Conservation (phyloP, 345 rosid genomes). For the Salix suchowensis region DNA sequence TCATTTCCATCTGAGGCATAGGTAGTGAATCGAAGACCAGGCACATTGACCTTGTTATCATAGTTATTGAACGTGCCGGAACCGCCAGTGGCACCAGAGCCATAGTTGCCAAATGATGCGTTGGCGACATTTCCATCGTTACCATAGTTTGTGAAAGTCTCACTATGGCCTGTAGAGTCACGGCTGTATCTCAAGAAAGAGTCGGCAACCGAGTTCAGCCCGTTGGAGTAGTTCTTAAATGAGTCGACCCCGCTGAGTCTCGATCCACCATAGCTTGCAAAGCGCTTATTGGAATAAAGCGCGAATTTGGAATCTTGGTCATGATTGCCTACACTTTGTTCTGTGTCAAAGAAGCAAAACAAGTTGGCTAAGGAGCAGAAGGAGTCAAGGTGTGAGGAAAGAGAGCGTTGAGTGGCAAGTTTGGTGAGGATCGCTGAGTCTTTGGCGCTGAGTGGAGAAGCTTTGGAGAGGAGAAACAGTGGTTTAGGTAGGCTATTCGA, state of each 20-base stretch:
- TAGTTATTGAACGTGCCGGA: conserved; percentile 24
- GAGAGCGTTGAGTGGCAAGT: conserved; percentile 22
- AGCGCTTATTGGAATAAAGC: conserved; percentile 19
- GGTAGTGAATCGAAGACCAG: conserved; percentile 28
- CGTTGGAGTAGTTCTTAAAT: conserved; percentile 33
- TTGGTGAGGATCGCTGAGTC: conserved; percentile 24
- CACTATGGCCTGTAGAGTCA: conserved; percentile 16
- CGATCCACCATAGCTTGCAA: conserved; percentile 22
- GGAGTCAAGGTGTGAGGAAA: conserved; percentile 17
- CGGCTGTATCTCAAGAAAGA: conserved; percentile 25
- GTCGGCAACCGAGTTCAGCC: conserved; percentile 20
- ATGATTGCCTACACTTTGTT: not conserved
- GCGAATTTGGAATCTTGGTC: conserved; percentile 20
- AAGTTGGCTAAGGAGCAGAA: conserved; percentile 27
- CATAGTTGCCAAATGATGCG: conserved; percentile 29
- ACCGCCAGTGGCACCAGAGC: conserved; percentile 24
- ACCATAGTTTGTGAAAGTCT: conserved; percentile 21
- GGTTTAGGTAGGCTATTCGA: conserved; percentile 23
- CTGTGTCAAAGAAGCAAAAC: conserved; percentile 18
- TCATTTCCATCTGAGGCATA: conserved; percentile 25
- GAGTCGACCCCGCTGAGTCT: conserved; percentile 19
- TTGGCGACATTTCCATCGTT: conserved; percentile 26
- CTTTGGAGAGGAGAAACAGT: conserved; percentile 26
- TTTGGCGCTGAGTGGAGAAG: conserved; percentile 25
- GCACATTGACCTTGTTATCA: conserved; percentile 24